Percentiles rank a stretch among this genome's conserved stretches.
Evolutionary conservation across 2,329 filamentous ascomycete genomes (phyloP).

Genomic region (Orbilia ellipsospora): DNA sequence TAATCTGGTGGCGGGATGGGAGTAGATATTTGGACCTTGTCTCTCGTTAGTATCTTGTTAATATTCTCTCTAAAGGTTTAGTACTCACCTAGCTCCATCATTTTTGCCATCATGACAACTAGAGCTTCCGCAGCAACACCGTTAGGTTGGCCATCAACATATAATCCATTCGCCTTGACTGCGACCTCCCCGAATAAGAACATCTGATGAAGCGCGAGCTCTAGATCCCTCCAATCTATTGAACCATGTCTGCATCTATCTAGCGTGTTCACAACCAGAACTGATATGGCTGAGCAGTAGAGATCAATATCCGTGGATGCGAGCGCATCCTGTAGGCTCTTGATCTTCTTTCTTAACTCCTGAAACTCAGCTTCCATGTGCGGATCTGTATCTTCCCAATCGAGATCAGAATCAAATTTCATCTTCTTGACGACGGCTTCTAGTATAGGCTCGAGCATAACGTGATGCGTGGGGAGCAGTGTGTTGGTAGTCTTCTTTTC

Average conservation of each 20-base stretch:
- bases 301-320: constrained; percentile 87
- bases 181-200: constrained; percentile 94
- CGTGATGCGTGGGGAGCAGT: constrained; percentile 78
- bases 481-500: constrained; percentile 72
- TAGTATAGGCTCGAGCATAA: constrained; percentile 86
- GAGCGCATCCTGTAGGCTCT: constrained; percentile 90
- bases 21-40: constrained; percentile 81
- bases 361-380: constrained; percentile 97
- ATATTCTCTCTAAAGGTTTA: constrained; percentile 50
- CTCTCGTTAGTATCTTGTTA: constrained; percentile 31
- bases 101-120: constrained; percentile 91
- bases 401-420: constrained; percentile 94
- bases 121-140: constrained; percentile 82
- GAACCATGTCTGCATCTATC: constrained; percentile 79
- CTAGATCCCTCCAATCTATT: constrained; percentile 94
- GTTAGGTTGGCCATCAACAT: constrained; percentile 83
- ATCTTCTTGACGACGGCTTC: constrained; percentile 95
- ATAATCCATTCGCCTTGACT: constrained; percentile 87
- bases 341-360: constrained; percentile 87
- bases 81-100: constrained; percentile 85
- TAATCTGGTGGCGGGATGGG: constrained; percentile 89
- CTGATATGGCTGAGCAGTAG: constrained; percentile 88
- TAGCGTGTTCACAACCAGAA: constrained; percentile 88
- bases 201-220: constrained; percentile 94
- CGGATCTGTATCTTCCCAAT: constrained; percentile 93